phyloP scores from a whole-genome alignment of 768 basidiomycete species.

The Holtermanniella nyarrowii region DNA sequence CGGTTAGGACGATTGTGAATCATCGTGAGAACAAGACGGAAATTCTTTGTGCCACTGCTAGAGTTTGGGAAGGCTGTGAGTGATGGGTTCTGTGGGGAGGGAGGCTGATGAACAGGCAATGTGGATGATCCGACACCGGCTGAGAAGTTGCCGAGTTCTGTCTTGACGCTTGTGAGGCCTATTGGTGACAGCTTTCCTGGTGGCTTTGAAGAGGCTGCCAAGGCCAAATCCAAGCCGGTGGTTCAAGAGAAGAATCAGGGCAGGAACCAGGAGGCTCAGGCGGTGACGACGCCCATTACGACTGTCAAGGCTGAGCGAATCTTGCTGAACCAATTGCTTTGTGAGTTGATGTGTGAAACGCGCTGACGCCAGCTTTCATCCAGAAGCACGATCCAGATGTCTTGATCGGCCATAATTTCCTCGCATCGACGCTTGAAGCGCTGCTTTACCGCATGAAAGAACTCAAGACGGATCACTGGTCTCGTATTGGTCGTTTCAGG shows the following conservation, averaged over 20 bases:
- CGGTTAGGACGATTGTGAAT: conserved; percentile 81
- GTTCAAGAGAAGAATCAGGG: no score
- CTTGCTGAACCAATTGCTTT: conserved; percentile 69
- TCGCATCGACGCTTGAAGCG: conserved; percentile 79
- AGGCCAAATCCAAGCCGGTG: no score
- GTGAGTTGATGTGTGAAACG: conserved; percentile 42
- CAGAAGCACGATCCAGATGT: conserved; percentile 87
- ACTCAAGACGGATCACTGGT: conserved; percentile 86
- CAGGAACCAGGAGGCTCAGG: no score
- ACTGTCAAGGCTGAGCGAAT: conserved; percentile 73
- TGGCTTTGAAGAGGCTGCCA: conserved; percentile 65
- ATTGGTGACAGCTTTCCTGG: conserved; percentile 76
- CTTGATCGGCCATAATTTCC: conserved; percentile 87
- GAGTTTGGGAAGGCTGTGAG: conserved; percentile 69
- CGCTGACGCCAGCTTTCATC: conserved; percentile 50
- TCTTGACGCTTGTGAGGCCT: conserved; percentile 82
- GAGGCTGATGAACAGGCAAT: conserved; percentile 48
- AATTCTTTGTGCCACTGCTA: conserved; percentile 69
- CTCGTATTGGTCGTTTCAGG: conserved; percentile 79
- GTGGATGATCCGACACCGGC: conserved; percentile 89
- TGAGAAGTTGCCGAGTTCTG: conserved; percentile 67
- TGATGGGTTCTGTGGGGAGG: conserved; percentile 3
- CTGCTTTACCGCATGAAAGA: conserved; percentile 83
- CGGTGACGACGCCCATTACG: conserved; percentile 54
- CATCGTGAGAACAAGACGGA: conserved; percentile 91